Base-by-base conservation (phyloP, 352 stramenopile genomes). In the Phytophthora agathidicida region DNA sequence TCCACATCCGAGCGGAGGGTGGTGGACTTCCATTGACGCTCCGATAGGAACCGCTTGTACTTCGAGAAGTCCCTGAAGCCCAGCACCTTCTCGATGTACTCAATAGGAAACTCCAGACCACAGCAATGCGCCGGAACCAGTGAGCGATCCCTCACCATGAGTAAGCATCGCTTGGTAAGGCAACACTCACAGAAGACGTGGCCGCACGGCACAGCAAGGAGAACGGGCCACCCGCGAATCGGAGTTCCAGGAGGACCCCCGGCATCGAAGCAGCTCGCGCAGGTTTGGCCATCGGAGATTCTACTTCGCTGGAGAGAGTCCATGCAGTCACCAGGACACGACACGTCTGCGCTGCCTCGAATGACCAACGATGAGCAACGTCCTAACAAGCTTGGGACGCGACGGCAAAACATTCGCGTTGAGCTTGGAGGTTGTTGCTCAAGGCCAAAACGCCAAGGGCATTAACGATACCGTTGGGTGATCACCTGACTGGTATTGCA, bases 121-220 rank as follows among this genome's bases (percentile, higher is more conserved):
- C 80, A 92, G 65, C 78, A 92, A 27, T 83, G 80, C 26, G 73
- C 68, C 27, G 78, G 83, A 30, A 78, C 53, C 8, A 72, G 36
- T 3, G 60, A 36, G 1, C 83, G 72, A 39, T 92, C 70, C 16
- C 45, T 35, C 3, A 88, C 19, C n/a, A 43, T 67, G 38, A 77
- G 17, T 4, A 39, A 56, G 33, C 60, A 77, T 24, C 64, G 60
- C 50, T 64, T 60, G 17, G 45, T 23, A 38, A 74, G 47, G 17
- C 65, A 74, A 2, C 45, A 14, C n/a, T 63, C 22, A 17, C 60
- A 74, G 33, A 61, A 74, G 14, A 61, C 49, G 28, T 74, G 65
- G 19, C 65, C 60, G 16, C 65, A 74, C 1, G 64, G 58, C 22
- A 73, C 32, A 4, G 38, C 50, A 19, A 52, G 46, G 4, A 65